Evolutionary conservation across 1,284 basidiomycete species (phyloP).

Genomic region (Volvariella volvacea): DNA sequence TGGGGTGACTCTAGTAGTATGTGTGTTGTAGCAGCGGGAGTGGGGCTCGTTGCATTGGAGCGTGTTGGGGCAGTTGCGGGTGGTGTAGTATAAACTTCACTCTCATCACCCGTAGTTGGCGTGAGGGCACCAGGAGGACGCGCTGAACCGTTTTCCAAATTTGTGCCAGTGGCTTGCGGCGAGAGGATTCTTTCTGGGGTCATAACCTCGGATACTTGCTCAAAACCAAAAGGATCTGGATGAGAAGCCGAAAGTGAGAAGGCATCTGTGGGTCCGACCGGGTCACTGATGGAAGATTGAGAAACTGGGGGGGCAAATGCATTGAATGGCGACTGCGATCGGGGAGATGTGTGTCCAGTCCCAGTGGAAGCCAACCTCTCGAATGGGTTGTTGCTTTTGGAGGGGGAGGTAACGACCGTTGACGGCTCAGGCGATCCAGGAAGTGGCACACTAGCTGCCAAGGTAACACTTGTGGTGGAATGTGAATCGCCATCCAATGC

Average conservation of each 20-base stretch:
- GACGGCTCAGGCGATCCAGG: constrained; percentile 22
- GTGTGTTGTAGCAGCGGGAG: background rate
- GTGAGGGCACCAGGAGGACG: no score
- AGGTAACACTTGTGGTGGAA: constrained; percentile 13
- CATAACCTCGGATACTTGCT: constrained; percentile 28
- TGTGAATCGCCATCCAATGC: background rate
- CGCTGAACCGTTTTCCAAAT: no score
- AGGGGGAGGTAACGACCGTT: constrained; percentile 39
- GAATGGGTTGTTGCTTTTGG: constrained; percentile 92
- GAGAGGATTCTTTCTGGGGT: no score
- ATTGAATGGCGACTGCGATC: constrained; percentile 53
- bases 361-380: constrained; percentile 57
- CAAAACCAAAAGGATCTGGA: constrained; percentile 30
- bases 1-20: background rate
- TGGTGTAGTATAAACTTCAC: constrained; percentile 57
- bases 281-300: constrained; percentile 17
- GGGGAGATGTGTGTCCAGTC: constrained; percentile 36
- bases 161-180: no score
- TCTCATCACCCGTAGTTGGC: constrained; percentile 28
- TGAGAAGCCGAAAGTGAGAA: constrained; percentile 12
- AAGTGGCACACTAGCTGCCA: constrained; percentile 12
- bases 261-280: constrained; percentile 20
- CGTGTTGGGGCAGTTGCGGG: constrained; percentile 33
- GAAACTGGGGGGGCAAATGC: constrained; percentile 34
- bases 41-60: constrained; percentile 11